Evolutionary conservation across 2,329 filamentous ascomycete species (phyloP), one percentile per base, ranked within the genome.

Genomic region (Tympanopsis confertula): DNA sequence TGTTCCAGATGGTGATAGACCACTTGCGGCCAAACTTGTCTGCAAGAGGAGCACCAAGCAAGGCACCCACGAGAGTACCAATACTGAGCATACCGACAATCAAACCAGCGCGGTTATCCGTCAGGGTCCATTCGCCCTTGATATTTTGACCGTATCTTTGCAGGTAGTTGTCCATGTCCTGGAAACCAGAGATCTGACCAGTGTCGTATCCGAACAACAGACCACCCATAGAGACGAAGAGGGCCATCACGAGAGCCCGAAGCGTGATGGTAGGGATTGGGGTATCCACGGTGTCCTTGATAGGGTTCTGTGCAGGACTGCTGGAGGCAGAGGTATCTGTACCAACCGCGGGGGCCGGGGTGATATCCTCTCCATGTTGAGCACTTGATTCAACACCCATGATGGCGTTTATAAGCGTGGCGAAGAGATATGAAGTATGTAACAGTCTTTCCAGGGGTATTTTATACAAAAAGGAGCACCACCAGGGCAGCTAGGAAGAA

Each of bases 21-120:
- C 67, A 61, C 33, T 71, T 69, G 36, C 80, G 73, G 15, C 80
- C 80, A 37, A 83, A 63, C 13, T 58, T 64, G 48, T 84, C 78
- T n/a, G 78, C 72, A 12, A 84, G 58, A 3, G 72, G 74, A 1
- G 76, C 76, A n/a, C 68, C 69, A 19, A 64, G 47, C 1, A 82
- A 55, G 5, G 75, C 74, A 18, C 77, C 77, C 30, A 79, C 56
- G 3, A 81, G 61, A 1, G 72, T 76, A 33, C 74, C 74, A 40
- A 77, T 74, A 13, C 69, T 73, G 10, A 74, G 59, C 5, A 78
- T 59, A 33, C 59, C 70, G 37, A 78, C 73, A 22, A 79, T 74
- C 7, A 74, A 66, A 19, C 74, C 74, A 30, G 69, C 71, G 24
- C 73, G 62, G 4, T 68, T 69, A 19, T 66, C 63, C 41, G 59